Percentiles rank a stretch among this genome's conserved stretches.
phyloP scores from a whole-genome alignment of 176 grass and related monocot species.

The Luzula sylvatica region DNA sequence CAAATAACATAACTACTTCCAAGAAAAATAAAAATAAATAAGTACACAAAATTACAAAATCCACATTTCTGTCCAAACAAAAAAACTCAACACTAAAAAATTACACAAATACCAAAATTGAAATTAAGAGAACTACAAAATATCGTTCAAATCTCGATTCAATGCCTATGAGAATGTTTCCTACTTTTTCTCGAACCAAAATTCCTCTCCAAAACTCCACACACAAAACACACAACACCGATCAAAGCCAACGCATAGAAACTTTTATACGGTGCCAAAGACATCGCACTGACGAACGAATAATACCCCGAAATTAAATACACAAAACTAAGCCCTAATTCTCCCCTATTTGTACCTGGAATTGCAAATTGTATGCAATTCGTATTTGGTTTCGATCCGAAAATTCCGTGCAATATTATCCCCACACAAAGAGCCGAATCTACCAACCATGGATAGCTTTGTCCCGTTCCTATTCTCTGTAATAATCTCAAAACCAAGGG shows the following conservation, averaged over 20 bases:
- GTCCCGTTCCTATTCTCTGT: conserved; percentile 81
- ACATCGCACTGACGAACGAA: conserved; percentile 50
- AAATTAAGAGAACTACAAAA: not conserved
- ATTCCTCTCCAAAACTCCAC: conserved; percentile 46
- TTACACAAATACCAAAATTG: too few relatives aligned
- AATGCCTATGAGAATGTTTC: conserved; percentile 86
- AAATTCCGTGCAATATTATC: conserved; percentile 71
- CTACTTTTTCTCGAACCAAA: conserved; percentile 43
- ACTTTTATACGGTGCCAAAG: conserved; percentile 53
- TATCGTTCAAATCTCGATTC: conserved; percentile 2
- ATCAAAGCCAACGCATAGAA: conserved; percentile 66
- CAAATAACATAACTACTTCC: too few relatives aligned
- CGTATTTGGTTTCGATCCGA: conserved; percentile 48
- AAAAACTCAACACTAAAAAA: too few relatives aligned
- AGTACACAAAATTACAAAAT: too few relatives aligned
- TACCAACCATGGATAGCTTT: conserved; percentile 72
- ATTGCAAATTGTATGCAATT: conserved; percentile 37
- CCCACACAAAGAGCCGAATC: conserved; percentile 67
- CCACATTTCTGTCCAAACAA: too few relatives aligned
- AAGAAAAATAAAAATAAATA: too few relatives aligned
- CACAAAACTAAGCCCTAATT: conserved; percentile 59
- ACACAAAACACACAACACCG: conserved; percentile 51
- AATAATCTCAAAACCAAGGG: conserved; percentile 8
- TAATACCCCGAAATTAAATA: conserved; percentile 80
- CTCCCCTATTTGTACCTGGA: conserved; percentile 2